Percentiles rank a stretch among this genome's conserved stretches.
Evolutionary conservation across 805 yeast genomes (phyloP).

Genomic region (Yamadazyma sp.): DNA sequence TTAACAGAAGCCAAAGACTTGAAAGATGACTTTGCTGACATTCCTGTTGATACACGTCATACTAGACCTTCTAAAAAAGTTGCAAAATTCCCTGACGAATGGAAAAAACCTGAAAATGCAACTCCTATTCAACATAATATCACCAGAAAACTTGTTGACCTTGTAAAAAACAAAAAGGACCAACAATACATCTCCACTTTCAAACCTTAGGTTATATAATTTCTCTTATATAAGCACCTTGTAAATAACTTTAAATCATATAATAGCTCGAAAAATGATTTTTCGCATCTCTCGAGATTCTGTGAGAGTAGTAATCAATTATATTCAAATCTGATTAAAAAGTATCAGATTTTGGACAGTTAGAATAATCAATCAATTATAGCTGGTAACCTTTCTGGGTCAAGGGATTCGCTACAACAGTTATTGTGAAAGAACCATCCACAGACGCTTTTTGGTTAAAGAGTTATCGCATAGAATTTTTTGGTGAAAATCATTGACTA

Average conservation of each 20-base stretch:
- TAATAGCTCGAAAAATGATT: no score
- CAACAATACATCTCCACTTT: conserved; percentile 23
- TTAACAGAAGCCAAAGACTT: conserved; percentile 62
- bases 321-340: no score
- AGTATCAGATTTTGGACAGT: no score
- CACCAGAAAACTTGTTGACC: conserved; percentile 28
- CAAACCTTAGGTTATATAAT: conserved; percentile 15
- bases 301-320: no score
- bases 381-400: no score
- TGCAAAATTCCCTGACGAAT: conserved; percentile 67
- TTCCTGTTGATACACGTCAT: conserved; percentile 81
- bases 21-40: conserved; percentile 63
- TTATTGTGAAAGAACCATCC: no score
- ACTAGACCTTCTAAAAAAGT: conserved; percentile 40
- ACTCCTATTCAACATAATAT: conserved; percentile 46
- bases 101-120: conserved; percentile 70
- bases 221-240: neutral
- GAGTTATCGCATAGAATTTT: no score
- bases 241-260: no score
- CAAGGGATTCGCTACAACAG: no score
- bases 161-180: conserved; percentile 31
- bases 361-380: no score
- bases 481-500: neutral
- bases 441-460: no score
- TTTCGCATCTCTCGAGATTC: no score